phyloP scores from a whole-genome alignment of 2,329 filamentous ascomycete genomes.

The Ophiocordyceps robertsii region DNA sequence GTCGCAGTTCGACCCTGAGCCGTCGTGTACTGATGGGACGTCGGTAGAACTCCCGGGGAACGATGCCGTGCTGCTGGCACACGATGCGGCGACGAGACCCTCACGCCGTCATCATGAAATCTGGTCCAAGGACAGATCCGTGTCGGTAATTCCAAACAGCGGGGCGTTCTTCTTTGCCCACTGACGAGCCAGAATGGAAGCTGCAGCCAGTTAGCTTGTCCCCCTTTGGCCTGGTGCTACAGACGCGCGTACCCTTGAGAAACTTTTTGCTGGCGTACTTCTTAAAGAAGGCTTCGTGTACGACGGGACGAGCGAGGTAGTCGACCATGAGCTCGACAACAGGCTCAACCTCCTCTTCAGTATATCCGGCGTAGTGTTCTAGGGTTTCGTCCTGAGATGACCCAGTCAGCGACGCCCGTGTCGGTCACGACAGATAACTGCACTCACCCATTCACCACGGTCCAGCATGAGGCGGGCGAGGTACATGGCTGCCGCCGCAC shows the following conservation, averaged over 20 bases:
- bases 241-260: slow-evolving; percentile 66
- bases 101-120: slow-evolving; percentile 15
- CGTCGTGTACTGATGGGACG: slow-evolving; percentile 11
- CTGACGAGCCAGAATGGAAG: slow-evolving; percentile 78
- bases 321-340: slow-evolving; percentile 93
- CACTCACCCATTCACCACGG: slow-evolving; percentile 74
- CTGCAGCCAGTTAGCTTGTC: slow-evolving; percentile 29
- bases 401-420: slow-evolving; percentile 14
- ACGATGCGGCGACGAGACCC: slow-evolving; percentile 1
- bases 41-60: neutral
- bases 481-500: slow-evolving; percentile 92
- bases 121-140: slow-evolving; percentile 36
- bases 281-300: slow-evolving; percentile 97
- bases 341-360: slow-evolving; percentile 82
- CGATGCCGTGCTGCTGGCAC: neutral
- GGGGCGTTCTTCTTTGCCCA: slow-evolving; percentile 78
- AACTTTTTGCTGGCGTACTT: slow-evolving; percentile 99
- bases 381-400: slow-evolving; percentile 60
- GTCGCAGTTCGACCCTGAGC: slow-evolving; percentile 16
- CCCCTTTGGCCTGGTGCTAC: neutral
- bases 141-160: slow-evolving; percentile 40
- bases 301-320: slow-evolving; percentile 80
- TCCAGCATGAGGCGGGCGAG: slow-evolving; percentile 81
- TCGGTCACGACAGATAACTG: neutral
- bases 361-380: slow-evolving; percentile 84